Evolutionary conservation across 2,329 filamentous ascomycete species (phyloP).

Genomic region (Pezicula radicicola): DNA sequence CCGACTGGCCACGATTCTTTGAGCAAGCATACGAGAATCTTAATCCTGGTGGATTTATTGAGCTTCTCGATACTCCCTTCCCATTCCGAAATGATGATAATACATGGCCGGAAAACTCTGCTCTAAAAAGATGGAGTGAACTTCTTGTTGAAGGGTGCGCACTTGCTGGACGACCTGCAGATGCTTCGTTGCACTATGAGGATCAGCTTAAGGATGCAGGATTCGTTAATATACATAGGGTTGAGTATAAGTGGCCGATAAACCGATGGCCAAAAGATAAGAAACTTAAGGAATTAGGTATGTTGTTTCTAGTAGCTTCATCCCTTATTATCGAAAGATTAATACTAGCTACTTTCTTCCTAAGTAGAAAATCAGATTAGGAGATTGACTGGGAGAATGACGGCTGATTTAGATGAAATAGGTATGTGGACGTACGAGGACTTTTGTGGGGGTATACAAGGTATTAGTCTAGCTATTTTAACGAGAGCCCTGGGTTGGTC

Average conservation of each 20-base stretch:
- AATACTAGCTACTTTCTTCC: too few relatives aligned
- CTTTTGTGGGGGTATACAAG: background rate
- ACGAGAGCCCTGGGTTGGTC: conserved; percentile 10
- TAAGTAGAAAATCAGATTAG: too few relatives aligned
- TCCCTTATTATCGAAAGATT: too few relatives aligned
- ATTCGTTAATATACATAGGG: conserved; percentile 24
- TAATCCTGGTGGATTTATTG: conserved; percentile 42
- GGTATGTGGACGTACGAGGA: background rate
- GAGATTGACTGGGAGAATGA: too few relatives aligned
- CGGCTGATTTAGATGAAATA: background rate
- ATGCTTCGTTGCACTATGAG: conserved; percentile 11
- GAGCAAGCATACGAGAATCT: conserved; percentile 21
- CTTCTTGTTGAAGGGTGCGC: conserved; percentile 34
- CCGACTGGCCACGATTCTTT: conserved; percentile 18
- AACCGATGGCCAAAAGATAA: conserved; percentile 18
- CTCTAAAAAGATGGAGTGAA: background rate
- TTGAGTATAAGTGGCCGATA: conserved; percentile 21
- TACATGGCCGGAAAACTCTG: conserved; percentile 12
- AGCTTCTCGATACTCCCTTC: conserved; percentile 38
- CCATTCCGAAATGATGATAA: conserved; percentile 35
- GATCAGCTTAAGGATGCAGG: conserved; percentile 24
- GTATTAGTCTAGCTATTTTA: background rate
- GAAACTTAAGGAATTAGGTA: conserved; percentile 14
- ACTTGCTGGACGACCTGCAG: conserved; percentile 22
- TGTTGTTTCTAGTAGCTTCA: conserved; percentile 15